A percentile compares a stretch with the other conserved stretches of the same genome.
These are phyloP conservation scores for Fraxinus xanthoxyloides DNA, from an alignment of 305 asterid genomes.

Conservation along the genomic window DNA sequence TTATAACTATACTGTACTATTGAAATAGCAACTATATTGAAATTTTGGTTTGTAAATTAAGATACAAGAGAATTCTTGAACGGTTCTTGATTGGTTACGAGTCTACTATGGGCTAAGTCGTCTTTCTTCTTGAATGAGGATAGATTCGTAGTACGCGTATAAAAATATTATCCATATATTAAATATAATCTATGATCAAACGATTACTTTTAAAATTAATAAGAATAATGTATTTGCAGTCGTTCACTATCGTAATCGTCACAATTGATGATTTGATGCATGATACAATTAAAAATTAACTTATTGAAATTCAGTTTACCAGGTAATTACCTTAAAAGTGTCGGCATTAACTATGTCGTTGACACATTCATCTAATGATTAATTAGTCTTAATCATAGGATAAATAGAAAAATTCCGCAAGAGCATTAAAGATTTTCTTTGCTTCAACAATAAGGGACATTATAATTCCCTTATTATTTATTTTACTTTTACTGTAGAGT, in stretches of 20 bases:
- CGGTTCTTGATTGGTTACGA: too few species aligned
- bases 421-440: neutral
- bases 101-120: too few species aligned
- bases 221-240: too few species aligned
- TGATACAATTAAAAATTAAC: too few species aligned
- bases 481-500: neutral
- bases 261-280: too few species aligned
- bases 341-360: neutral
- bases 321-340: neutral
- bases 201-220: too few species aligned
- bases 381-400: neutral
- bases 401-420: neutral
- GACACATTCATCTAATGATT: neutral
- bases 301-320: neutral
- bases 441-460: neutral
- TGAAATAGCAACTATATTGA: neutral
- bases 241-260: too few species aligned
- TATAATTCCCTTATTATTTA: neutral
- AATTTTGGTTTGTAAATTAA: too few species aligned
- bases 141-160: too few species aligned
- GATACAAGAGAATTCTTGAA: neutral
- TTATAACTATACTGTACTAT: neutral
- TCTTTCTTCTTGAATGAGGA: too few species aligned
- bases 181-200: neutral
- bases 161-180: too few species aligned